Percentiles rank a stretch among this genome's conserved stretches.
Evolutionary conservation across 495 filamentous ascomycete genomes (phyloP).

Genomic region (Melanomma pulvis-pyrius): DNA sequence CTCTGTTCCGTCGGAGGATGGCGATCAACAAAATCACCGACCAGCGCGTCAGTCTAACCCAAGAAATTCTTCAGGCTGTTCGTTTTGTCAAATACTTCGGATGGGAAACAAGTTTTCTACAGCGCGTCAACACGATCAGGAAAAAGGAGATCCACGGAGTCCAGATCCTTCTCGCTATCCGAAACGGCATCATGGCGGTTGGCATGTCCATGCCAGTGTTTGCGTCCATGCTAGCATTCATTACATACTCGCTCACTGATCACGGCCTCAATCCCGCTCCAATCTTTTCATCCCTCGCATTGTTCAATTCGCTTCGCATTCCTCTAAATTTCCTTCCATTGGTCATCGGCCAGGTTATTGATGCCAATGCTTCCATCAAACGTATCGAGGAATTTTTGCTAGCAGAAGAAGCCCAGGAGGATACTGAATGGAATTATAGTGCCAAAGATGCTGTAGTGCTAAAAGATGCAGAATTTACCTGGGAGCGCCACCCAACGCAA

Average conservation of each 20-base stretch:
- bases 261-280: conserved; percentile 71
- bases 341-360: conserved; percentile 84
- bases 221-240: conserved; percentile 92
- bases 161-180: conserved; percentile 75
- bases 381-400: conserved; percentile 86
- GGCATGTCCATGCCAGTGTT: conserved; percentile 77
- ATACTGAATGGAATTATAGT: conserved; percentile 63
- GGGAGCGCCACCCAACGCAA: conserved; percentile 77
- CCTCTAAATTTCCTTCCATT: conserved; percentile 86
- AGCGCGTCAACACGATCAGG: conserved; percentile 72
- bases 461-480: conserved; percentile 79
- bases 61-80: conserved; percentile 88
- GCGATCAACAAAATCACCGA: conserved; percentile 91
- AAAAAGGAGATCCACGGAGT: conserved; percentile 74
- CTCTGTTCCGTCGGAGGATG: conserved; percentile 68
- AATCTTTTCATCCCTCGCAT: conserved; percentile 87
- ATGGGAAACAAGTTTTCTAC: conserved; percentile 86
- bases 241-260: conserved; percentile 81
- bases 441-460: conserved; percentile 72
- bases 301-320: conserved; percentile 89
- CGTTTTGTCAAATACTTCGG: conserved; percentile 96
- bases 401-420: conserved; percentile 82
- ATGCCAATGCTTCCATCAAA: conserved; percentile 80
- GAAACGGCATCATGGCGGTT: conserved; percentile 82
- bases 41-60: conserved; percentile 83